phyloP scores from a whole-genome alignment of 2,329 filamentous ascomycete genomes.

The Cryphonectria carpinicola region DNA sequence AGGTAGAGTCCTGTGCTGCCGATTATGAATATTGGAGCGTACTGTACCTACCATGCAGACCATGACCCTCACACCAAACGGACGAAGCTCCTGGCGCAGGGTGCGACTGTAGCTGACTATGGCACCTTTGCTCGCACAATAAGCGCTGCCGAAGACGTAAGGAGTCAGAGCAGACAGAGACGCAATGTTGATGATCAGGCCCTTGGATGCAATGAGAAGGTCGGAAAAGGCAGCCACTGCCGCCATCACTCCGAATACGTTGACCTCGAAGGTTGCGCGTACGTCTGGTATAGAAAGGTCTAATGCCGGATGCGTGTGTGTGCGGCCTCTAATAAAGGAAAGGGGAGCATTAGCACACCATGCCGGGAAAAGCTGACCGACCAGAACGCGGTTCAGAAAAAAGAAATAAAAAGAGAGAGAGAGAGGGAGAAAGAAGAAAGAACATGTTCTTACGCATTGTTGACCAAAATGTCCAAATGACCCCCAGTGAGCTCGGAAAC shows the following conservation, averaged over 20 bases:
- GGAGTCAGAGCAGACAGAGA: neutral
- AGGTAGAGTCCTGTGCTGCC: neutral
- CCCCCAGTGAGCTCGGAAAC: neutral
- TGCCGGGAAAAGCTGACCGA: neutral
- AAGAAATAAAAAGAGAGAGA: neutral
- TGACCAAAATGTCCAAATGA: neutral
- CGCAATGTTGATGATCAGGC: neutral
- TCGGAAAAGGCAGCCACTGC: neutral
- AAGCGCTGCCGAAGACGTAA: neutral
- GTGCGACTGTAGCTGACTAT: neutral
- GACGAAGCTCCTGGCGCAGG: neutral
- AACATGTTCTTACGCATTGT: neutral
- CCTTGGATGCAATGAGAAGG: neutral
- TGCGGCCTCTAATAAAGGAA: neutral
- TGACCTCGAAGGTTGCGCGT: neutral
- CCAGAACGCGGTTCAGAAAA: neutral
- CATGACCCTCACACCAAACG: neutral
- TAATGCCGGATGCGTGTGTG: neutral
- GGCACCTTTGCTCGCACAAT: neutral
- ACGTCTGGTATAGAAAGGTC: neutral
- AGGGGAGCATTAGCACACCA: neutral
- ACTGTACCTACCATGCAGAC: neutral
- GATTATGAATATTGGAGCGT: neutral
- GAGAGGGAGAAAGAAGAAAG: neutral
- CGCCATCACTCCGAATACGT: neutral